Conservation (phyloP, 1,284 basidiomycete genomes). For the Xanthoconium separans region DNA sequence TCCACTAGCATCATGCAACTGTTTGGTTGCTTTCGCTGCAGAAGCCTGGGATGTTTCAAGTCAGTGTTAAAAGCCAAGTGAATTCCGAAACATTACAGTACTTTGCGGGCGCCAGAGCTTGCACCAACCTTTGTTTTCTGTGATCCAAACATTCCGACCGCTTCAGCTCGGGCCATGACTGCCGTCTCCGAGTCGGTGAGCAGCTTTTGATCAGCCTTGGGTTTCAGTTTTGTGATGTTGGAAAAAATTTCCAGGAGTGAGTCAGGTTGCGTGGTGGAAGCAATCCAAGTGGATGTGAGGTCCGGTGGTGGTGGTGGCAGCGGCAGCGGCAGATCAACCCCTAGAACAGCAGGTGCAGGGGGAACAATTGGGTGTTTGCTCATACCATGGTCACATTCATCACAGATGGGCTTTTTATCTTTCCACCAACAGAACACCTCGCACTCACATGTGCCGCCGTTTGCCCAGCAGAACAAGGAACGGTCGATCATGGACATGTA, state of each 20-base stretch:
- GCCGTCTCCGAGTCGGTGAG: too few species aligned
- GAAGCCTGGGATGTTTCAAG: background rate
- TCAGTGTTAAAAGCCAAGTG: too few species aligned
- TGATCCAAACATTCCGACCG: background rate
- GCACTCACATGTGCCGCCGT: conserved; percentile 2
- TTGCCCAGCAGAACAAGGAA: background rate
- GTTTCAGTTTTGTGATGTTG: background rate
- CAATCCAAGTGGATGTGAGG: too few species aligned
- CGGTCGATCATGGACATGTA: background rate
- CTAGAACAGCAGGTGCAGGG: too few species aligned
- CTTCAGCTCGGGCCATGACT: background rate
- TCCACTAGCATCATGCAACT: background rate
- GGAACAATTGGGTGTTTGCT: too few species aligned
- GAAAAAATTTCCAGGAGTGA: too few species aligned
- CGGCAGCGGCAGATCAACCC: too few species aligned
- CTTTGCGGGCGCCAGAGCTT: background rate
- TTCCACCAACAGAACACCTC: background rate
- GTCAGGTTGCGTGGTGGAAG: too few species aligned
- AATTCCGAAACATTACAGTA: background rate
- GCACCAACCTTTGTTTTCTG: background rate
- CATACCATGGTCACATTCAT: too few species aligned
- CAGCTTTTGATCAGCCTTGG: background rate
- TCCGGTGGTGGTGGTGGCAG: too few species aligned
- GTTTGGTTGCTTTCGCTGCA: background rate
- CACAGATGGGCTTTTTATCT: too few species aligned